Evolutionary conservation across 371 early-diverging fungal genomes (phyloP), one percentile per base, ranked within the genome.

Genomic region (Mucor mucedo): DNA sequence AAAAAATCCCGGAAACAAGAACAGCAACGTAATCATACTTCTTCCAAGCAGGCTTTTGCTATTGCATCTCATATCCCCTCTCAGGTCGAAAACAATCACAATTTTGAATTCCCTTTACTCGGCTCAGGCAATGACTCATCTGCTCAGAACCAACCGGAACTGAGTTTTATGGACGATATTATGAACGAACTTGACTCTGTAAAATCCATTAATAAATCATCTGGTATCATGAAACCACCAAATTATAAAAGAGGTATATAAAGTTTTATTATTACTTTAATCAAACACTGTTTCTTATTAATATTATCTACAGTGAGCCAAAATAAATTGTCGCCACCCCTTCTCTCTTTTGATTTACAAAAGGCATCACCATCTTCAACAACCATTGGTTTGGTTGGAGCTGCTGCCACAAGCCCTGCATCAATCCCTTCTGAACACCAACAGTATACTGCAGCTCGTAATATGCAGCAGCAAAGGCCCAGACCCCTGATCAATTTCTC

Each of bases 81-180:
- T 30, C 13, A 28, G n/a, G 44, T 4, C 32, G 44, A 44, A 6
- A 30, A 30, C 14, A 8, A 56, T 44, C 14, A 29, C 4, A 21
- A 10, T n/a, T 14, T 7, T 41, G 38, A 41, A 39, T 42, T 33
- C 14, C 30, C 42, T 11, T 11, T 45, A 28, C 49, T 40, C 49
- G 38, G 29, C 2, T 28, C 56, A 27, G 33, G 33, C 11, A 41
- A 50, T 40, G 47, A 59, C 6, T 1, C 50, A 29, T 54, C 52
- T 35, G 8, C 11, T 41, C 49, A 41, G n/a, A 60, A 30, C 29
- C 40, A 32, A 50, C 16, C 49, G 28, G 62, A 55, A 40, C 54
- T 56, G 2, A 71, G 68, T 30, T 53, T 71, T 11, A 60, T 71
- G 65, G 72, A 71, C 14, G 72, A 71, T 52, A 71, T 71, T 9